Evolutionary conservation across 495 filamentous ascomycete genomes (phyloP).

Genomic region (Patellaria atrata): DNA sequence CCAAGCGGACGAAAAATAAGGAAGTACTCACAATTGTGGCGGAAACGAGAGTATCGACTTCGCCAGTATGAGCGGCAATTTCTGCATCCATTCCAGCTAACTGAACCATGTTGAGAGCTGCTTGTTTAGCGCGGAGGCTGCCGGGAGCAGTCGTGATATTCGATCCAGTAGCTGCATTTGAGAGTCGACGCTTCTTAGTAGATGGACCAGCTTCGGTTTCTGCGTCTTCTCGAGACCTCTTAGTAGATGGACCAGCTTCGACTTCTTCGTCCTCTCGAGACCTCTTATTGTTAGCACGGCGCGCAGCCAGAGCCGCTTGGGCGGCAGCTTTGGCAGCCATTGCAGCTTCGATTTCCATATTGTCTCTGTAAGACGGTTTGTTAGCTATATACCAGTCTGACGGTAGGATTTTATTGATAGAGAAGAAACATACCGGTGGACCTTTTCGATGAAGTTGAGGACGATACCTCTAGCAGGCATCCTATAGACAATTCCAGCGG

Average conservation of each 20-base stretch:
- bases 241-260: no score
- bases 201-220: no score
- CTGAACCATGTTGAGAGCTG: constrained; percentile 41
- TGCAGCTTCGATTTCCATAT: constrained; percentile 1
- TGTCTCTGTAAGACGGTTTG: constrained; percentile 3
- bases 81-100: constrained; percentile 27
- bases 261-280: no score
- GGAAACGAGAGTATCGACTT: constrained; percentile 20
- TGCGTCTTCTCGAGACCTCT: no score
- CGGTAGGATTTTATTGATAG: not conserved
- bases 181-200: constrained; percentile 12
- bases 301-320: no score
- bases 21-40: constrained; percentile 24
- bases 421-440: constrained; percentile 20
- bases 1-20: constrained; percentile 2
- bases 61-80: constrained; percentile 16
- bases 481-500: constrained; percentile 40
- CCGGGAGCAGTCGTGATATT: constrained; percentile 12
- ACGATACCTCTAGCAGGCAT: constrained; percentile 62
- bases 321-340: constrained; percentile 1
- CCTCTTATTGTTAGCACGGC: no score
- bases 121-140: constrained; percentile 32
- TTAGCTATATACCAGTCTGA: constrained; percentile 7
- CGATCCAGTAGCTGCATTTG: constrained; percentile 4
- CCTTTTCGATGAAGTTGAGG: constrained; percentile 56